Evolutionary conservation across 495 filamentous ascomycete genomes (phyloP).

Genomic region (Cetradonia linearis): DNA sequence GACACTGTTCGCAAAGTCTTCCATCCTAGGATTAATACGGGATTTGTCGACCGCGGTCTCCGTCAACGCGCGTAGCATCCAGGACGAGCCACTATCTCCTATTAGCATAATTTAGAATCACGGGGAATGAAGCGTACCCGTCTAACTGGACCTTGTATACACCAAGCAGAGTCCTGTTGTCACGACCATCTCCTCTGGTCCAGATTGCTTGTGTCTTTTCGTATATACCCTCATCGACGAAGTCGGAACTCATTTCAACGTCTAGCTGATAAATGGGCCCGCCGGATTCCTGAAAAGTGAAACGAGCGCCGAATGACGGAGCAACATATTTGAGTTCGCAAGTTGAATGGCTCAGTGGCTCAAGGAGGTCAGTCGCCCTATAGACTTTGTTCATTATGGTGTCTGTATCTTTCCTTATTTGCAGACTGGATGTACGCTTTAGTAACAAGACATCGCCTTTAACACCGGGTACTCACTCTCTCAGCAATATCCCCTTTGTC

Average conservation of each 20-base stretch:
- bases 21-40: conserved; percentile 24
- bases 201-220: conserved; percentile 21
- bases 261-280: conserved; percentile 33
- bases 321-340: conserved; percentile 24
- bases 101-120: conserved; percentile 9
- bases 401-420: conserved; percentile 24
- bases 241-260: conserved; percentile 14
- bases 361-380: conserved; percentile 36
- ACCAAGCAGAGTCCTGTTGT: conserved; percentile 15
- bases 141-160: conserved; percentile 13
- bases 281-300: conserved; percentile 32
- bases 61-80: conserved; percentile 32
- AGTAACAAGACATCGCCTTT: neutral
- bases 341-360: conserved; percentile 33
- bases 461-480: conserved; percentile 28
- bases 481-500: conserved; percentile 33
- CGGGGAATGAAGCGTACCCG: conserved; percentile 5
- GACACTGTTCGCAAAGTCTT: conserved; percentile 21
- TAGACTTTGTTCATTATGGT: conserved; percentile 25
- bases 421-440: neutral
- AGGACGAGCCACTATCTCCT: conserved; percentile 27
- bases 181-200: conserved; percentile 16
- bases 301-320: conserved; percentile 33
- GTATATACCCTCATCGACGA: neutral
- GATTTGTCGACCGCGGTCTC: conserved; percentile 27